Evolutionary conservation across 208 protist species (phyloP), one percentile per base, ranked within the genome.

Genomic region (Trypanosoma cruzi): DNA sequence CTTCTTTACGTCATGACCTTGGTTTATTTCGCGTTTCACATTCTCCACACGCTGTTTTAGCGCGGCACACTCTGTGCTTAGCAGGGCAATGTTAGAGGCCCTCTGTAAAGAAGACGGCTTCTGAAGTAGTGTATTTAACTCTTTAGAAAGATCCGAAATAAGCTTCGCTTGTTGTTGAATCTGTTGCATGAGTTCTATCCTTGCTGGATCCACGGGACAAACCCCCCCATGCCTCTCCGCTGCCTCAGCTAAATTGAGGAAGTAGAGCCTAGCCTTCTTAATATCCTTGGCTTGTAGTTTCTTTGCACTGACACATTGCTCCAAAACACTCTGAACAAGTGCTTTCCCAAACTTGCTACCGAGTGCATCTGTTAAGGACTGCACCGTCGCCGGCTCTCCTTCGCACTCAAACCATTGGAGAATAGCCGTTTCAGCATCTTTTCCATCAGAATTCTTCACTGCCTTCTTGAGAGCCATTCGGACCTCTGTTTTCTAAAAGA

Each of bases 381-480:
- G 87, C 24, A 82, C 73, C 0, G 92, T 96, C 24, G 79, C 88
- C 0, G 92, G 92, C 58, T 87, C 88, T 60, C 93, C 90, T 54
- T 90, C 76, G n/a, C 71, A 78, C 73, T 93, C 80, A 78, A 96
- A 94, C 89, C 92, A 96, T 26, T 84, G 81, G 37, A 86, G 36
- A 36, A 92, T 80, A 2, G 79, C 85, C 49, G 84, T 73, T 13
- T 79, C 67, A 1, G 71, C 73, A 42, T 91, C 86, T 53, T 77
- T 90, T 40, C 80, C 70, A 29, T 63, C 42, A 37, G 85, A 84
- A n/a, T 77, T 82, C 13, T 80, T 80, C 11, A 1, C n/a, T 55
- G 8, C 24, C 37, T 75, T 80, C 44, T 67, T 80, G 10, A 54
- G 44, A 46, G 63, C 42, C 75, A 80, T 80, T 36, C 8, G 48